Percentiles rank a stretch among this genome's conserved stretches.
These are phyloP conservation scores for Fraxinus albicans DNA, from an alignment of 305 asterid genomes.

Conservation along the genomic window DNA sequence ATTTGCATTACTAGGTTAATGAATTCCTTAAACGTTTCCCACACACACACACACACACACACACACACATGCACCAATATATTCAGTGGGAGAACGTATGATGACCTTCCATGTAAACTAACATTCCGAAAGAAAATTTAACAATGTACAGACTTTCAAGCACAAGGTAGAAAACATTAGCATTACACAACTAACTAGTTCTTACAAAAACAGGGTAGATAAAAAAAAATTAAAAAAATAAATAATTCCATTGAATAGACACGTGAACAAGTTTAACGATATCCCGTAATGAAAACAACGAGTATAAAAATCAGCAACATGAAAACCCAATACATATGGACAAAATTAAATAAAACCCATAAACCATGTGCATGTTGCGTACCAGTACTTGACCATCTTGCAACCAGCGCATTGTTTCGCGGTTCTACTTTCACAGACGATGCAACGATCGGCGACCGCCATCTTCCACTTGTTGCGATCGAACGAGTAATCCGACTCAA, in stretches of 20 bases:
- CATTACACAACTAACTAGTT: neutral
- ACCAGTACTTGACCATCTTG: constrained; percentile 88
- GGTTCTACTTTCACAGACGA: constrained; percentile 56
- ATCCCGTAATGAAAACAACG: neutral
- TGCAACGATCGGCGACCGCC: constrained; percentile 51
- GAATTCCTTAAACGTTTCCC: neutral
- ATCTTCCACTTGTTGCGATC: constrained; percentile 32
- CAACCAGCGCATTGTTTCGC: constrained; percentile 65
- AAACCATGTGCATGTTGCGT: neutral
- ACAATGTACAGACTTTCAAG: constrained; percentile 2
- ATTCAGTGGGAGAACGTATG: neutral
- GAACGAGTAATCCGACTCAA: constrained; percentile 43
- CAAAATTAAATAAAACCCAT: neutral
- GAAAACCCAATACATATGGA: neutral
- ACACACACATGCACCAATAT: neutral
- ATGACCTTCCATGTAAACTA: neutral
- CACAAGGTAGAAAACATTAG: neutral
- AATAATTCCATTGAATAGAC: neutral
- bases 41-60: neutral
- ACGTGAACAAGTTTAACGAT: neutral
- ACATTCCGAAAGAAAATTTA: constrained; percentile 1
- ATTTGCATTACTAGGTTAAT: neutral
- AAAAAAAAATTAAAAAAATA: too few relatives aligned
- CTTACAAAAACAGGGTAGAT: neutral
- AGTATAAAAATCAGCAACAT: neutral